phyloP scores from a whole-genome alignment of 2,329 filamentous ascomycete species.

The Nemania diffusa region DNA sequence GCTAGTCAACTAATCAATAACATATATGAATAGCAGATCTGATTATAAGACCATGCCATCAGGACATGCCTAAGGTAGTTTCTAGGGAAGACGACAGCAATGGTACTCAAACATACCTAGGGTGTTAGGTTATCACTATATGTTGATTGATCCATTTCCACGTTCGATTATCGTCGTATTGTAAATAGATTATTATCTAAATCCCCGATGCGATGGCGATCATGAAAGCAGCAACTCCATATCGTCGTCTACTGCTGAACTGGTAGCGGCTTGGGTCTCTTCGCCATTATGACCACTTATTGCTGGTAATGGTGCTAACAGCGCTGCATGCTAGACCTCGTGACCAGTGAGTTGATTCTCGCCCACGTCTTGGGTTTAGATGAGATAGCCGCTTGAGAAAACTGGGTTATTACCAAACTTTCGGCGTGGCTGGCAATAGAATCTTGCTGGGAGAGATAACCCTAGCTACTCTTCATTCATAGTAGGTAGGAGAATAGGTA shows the following conservation, averaged over 20 bases:
- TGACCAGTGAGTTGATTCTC: not conserved
- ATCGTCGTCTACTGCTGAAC: not conserved
- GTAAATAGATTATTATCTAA: not conserved
- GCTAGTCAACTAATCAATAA: no score
- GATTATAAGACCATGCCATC: not conserved
- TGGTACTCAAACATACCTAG: not conserved
- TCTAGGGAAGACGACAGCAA: conserved; percentile 3
- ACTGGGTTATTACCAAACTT: not conserved
- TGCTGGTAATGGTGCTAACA: not conserved
- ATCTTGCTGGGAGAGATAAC: not conserved
- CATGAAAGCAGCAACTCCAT: not conserved
- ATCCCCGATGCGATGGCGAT: not conserved
- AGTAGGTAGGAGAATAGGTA: not conserved
- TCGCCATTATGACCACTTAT: not conserved
- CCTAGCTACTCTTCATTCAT: not conserved
- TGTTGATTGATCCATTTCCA: not conserved
- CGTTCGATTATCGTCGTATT: not conserved
- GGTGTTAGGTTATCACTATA: not conserved
- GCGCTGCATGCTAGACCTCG: not conserved
- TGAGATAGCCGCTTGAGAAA: not conserved
- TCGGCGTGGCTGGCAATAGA: not conserved
- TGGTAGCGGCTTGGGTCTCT: not conserved
- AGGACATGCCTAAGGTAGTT: not conserved
- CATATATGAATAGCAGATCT: not conserved
- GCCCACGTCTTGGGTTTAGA: not conserved